These are phyloP conservation scores for Penicillium cosmopolitanum DNA, from an alignment of 495 filamentous ascomycete species.

Conservation along the genomic window DNA sequence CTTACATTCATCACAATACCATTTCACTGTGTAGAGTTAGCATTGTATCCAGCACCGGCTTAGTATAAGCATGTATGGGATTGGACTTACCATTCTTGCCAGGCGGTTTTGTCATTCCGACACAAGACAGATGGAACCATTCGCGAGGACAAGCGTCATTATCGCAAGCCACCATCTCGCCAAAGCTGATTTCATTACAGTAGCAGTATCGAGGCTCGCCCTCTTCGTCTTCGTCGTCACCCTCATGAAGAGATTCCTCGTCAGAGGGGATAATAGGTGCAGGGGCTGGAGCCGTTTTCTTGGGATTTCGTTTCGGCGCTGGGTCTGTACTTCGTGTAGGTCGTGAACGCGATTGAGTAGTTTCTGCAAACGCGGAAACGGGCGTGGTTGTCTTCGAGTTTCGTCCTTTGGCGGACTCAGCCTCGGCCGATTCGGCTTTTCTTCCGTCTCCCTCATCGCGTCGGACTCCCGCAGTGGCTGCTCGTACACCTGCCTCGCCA, in stretches of 20 bases:
- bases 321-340: conserved; percentile 47
- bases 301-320: conserved; percentile 65
- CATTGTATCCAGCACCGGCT: conserved; percentile 1
- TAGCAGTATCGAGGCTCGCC: conserved; percentile 91
- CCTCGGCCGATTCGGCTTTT: conserved; percentile 33
- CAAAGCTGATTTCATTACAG: conserved; percentile 91
- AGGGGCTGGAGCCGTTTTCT: conserved; percentile 52
- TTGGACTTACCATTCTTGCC: conserved; percentile 75
- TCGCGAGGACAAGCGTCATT: conserved; percentile 82
- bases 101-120: conserved; percentile 84
- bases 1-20: conserved; percentile 89
- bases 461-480: conserved; percentile 29
- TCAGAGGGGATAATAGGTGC: conserved; percentile 44
- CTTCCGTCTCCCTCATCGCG: conserved; percentile 41
- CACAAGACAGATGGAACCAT: conserved; percentile 97
- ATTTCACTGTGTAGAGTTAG: conserved; percentile 68
- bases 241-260: conserved; percentile 58
- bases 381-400: conserved; percentile 65
- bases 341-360: conserved; percentile 38
- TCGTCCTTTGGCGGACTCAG: conserved; percentile 38
- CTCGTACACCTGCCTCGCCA: conserved; percentile 35
- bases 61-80: neutral
- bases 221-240: conserved; percentile 71
- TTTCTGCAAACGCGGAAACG: conserved; percentile 43
- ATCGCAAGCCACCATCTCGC: conserved; percentile 98